Evolutionary conservation across 805 yeast genomes (phyloP).

Genomic region (Priceomyces medius): DNA sequence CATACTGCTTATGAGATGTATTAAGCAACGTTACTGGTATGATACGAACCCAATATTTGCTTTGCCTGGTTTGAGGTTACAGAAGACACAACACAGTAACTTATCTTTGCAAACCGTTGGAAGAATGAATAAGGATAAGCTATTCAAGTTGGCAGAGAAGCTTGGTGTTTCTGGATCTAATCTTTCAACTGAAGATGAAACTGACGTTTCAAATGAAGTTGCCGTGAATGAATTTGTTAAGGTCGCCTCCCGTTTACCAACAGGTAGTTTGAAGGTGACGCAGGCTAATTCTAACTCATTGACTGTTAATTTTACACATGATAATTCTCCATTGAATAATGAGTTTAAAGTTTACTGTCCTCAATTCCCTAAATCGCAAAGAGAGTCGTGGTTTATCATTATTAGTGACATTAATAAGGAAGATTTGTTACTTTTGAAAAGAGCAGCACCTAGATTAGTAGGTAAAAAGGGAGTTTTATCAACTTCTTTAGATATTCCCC

Average conservation of each 20-base stretch:
- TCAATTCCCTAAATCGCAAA: slow-evolving; percentile 83
- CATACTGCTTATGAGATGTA: slow-evolving; percentile 73
- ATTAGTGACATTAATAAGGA: slow-evolving; percentile 48
- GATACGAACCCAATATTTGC: slow-evolving; percentile 67
- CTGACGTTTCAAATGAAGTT: slow-evolving; percentile 17
- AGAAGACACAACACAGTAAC: slow-evolving; percentile 1
- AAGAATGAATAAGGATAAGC: slow-evolving; percentile 30
- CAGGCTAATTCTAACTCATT: slow-evolving; percentile 40
- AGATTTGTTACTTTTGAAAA: slow-evolving; percentile 64
- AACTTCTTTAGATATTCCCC: slow-evolving; percentile 51
- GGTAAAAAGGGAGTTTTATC: slow-evolving; percentile 38
- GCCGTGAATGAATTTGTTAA: slow-evolving; percentile 49
- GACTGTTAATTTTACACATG: slow-evolving; percentile 50
- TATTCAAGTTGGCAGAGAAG: slow-evolving; percentile 32
- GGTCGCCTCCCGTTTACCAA: slow-evolving; percentile 61
- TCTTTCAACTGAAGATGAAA: background rate
- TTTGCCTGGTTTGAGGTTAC: slow-evolving; percentile 46
- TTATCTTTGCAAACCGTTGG: slow-evolving; percentile 44
- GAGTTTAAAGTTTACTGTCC: slow-evolving; percentile 75
- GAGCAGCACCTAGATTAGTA: slow-evolving; percentile 62
- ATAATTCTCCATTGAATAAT: slow-evolving; percentile 46
- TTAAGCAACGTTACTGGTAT: slow-evolving; percentile 87
- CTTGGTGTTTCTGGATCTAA: slow-evolving; percentile 33
- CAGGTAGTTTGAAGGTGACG: slow-evolving; percentile 44
- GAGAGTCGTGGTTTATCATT: slow-evolving; percentile 90